Conservation (phyloP, 768 basidiomycete species). For the Leccinum longicurvipes region DNA sequence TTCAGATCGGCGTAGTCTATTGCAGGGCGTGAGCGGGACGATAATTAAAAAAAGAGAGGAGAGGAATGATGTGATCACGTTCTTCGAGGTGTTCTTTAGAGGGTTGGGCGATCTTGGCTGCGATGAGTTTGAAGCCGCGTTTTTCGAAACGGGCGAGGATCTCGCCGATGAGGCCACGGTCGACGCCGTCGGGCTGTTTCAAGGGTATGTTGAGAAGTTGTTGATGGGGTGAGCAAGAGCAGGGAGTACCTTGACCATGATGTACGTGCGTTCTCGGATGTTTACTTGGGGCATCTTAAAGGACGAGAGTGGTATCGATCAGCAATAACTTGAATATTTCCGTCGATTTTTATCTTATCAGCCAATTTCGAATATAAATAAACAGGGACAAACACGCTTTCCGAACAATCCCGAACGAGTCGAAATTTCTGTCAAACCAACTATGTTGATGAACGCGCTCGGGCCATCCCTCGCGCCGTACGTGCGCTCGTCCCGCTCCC, state of each 20-base stretch:
- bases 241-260: constrained; percentile 90
- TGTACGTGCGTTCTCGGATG: constrained; percentile 86
- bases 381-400: constrained; percentile 42
- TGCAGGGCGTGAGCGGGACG: neutral
- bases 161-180: constrained; percentile 91
- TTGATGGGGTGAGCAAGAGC: neutral
- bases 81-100: constrained; percentile 85
- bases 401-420: constrained; percentile 19
- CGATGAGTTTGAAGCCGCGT: constrained; percentile 96
- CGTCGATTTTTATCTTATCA: constrained; percentile 29
- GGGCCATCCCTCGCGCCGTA: constrained; percentile 74
- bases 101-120: constrained; percentile 86
- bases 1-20: constrained; percentile 95
- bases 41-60: neutral
- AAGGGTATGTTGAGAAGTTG: too few relatives aligned
- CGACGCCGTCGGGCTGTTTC: constrained; percentile 97
- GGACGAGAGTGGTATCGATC: constrained; percentile 34
- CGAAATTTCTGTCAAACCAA: neutral
- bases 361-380: constrained; percentile 11
- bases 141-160: constrained; percentile 96
- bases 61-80: constrained; percentile 48
- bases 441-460: constrained; percentile 43
- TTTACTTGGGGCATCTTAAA: constrained; percentile 37
- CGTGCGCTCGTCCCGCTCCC: constrained; percentile 63
- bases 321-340: too few relatives aligned